These are phyloP conservation scores for Boletus tylopilopsis DNA, from an alignment of 768 basidiomycete species.

Conservation along the genomic window DNA sequence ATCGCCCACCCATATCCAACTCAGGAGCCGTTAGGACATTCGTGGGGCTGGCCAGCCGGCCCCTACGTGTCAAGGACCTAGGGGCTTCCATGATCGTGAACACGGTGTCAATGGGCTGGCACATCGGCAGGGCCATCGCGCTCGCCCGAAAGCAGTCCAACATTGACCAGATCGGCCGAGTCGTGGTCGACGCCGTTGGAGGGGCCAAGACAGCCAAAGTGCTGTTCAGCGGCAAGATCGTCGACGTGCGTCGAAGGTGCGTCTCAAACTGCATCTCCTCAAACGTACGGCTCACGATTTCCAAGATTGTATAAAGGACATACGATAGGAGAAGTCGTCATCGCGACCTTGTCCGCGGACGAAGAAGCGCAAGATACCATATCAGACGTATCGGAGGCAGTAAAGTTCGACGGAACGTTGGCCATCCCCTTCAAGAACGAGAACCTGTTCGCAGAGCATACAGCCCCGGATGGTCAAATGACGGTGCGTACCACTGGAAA, in stretches of 20 bases:
- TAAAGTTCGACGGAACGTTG: constrained; percentile 33
- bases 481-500: constrained; percentile 10
- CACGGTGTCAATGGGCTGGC: constrained; percentile 59
- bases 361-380: constrained; percentile 28
- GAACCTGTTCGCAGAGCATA: constrained; percentile 48
- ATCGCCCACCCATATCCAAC: not conserved
- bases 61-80: constrained; percentile 35
- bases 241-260: constrained; percentile 42
- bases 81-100: constrained; percentile 43
- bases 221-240: constrained; percentile 59
- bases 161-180: constrained; percentile 35
- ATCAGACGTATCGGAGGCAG: constrained; percentile 6
- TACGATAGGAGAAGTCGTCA: constrained; percentile 36
- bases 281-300: not conserved
- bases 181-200: constrained; percentile 36
- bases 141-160: constrained; percentile 46
- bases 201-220: constrained; percentile 34
- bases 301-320: constrained; percentile 36
- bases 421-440: constrained; percentile 63
- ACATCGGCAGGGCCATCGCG: constrained; percentile 56
- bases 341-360: constrained; percentile 27
- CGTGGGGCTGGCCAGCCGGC: constrained; percentile 42
- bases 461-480: constrained; percentile 26
- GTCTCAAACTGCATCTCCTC: not conserved
- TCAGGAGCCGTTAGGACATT: constrained; percentile 29